Evolutionary conservation across 139 green algal genomes (phyloP).

Genomic region (Astrephomene gubernaculifera): DNA sequence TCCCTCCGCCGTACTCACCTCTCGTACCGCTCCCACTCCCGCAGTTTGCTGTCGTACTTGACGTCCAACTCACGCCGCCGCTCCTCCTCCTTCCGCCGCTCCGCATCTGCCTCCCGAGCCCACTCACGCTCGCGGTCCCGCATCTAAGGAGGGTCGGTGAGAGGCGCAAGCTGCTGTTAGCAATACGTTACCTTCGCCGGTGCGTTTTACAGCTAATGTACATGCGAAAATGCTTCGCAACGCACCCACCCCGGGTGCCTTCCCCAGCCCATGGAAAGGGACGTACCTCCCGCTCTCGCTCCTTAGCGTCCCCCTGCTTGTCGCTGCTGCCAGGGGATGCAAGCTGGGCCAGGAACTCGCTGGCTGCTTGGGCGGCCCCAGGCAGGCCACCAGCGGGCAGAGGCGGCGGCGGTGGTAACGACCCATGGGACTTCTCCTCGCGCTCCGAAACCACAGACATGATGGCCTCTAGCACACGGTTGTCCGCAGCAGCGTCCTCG

Average conservation of each 20-base stretch:
- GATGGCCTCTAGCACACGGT: constrained; percentile 59
- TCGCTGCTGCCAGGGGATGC: not conserved
- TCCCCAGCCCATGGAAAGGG: too few relatives aligned
- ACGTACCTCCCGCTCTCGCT: constrained; percentile 23
- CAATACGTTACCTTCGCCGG: too few relatives aligned
- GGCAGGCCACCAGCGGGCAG: not conserved
- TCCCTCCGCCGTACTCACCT: constrained; percentile 47
- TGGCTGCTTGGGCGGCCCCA: constrained; percentile 30
- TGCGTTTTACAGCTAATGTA: too few relatives aligned
- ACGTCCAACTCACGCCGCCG: constrained; percentile 58
- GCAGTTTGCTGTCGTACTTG: constrained; percentile 60
- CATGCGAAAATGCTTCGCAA: too few relatives aligned
- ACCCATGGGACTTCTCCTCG: not conserved
- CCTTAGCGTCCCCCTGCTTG: not conserved
- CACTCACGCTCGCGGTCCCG: constrained; percentile 58
- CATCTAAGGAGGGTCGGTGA: too few relatives aligned
- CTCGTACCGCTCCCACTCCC: constrained; percentile 73
- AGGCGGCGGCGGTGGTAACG: constrained; percentile 42
- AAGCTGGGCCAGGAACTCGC: constrained; percentile 59
- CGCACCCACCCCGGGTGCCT: too few relatives aligned
- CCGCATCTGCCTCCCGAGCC: constrained; percentile 57
- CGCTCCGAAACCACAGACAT: constrained; percentile 37
- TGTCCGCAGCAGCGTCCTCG: constrained; percentile 52
- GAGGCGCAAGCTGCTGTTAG: too few relatives aligned
- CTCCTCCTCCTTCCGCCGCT: constrained; percentile 52